Evolutionary conservation across 2,329 filamentous ascomycete genomes (phyloP).

Genomic region (Beauveria medogensis): DNA sequence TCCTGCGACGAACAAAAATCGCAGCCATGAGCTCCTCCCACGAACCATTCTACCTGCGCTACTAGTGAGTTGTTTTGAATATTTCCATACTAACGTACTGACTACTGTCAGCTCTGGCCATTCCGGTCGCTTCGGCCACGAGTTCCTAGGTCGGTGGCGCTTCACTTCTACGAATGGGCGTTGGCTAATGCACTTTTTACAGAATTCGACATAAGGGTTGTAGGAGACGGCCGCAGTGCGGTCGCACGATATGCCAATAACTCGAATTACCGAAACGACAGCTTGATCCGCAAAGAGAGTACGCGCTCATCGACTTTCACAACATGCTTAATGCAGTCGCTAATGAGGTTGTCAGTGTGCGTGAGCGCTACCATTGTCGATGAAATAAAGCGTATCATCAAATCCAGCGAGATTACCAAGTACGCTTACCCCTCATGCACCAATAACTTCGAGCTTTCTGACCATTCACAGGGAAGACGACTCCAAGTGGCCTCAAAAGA

Average conservation of each 20-base stretch:
- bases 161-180: not conserved
- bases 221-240: constrained; percentile 88
- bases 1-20: constrained; percentile 12
- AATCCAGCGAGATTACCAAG: constrained; percentile 96
- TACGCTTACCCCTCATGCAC: constrained; percentile 33
- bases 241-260: constrained; percentile 98
- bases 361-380: constrained; percentile 84
- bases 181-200: constrained; percentile 6
- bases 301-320: constrained; percentile 30
- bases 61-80: constrained; percentile 64
- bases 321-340: not conserved
- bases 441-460: not conserved
- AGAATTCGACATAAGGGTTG: constrained; percentile 95
- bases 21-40: constrained; percentile 54
- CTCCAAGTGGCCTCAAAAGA: constrained; percentile 97
- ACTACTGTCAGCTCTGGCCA: constrained; percentile 70
- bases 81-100: not conserved
- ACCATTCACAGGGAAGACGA: constrained; percentile 72
- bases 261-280: constrained; percentile 98
- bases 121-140: constrained; percentile 93
- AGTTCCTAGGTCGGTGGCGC: constrained; percentile 69
- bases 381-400: constrained; percentile 96
- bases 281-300: constrained; percentile 99
- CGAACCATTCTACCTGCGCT: constrained; percentile 91
- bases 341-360: constrained; percentile 59